A percentile compares a stretch with the other conserved stretches of the same genome.
Evolutionary conservation across 805 yeast species (phyloP).

Genomic region (Candida sithepensis): DNA sequence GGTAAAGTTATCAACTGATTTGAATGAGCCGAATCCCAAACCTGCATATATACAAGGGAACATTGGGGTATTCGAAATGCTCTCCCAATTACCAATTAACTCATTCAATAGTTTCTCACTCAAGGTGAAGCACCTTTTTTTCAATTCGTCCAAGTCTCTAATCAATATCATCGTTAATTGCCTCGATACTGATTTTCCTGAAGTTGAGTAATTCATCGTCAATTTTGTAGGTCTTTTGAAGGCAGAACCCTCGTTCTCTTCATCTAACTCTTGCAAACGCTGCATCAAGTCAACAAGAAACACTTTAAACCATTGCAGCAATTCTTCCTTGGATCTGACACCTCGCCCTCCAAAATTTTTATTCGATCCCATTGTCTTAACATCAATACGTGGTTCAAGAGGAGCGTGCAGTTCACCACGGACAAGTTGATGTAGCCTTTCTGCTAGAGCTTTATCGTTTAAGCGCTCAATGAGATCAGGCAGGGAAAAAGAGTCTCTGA

Average conservation of each 20-base stretch:
- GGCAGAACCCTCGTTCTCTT: conserved; percentile 42
- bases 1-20: conserved; percentile 30
- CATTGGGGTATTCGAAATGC: conserved; percentile 23
- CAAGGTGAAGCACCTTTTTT: conserved; percentile 22
- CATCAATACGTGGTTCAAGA: conserved; percentile 53
- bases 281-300: conserved; percentile 75
- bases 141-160: conserved; percentile 36
- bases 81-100: conserved; percentile 25
- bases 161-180: conserved; percentile 39
- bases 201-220: conserved; percentile 34
- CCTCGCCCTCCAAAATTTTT: conserved; percentile 68
- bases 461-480: conserved; percentile 30
- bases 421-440: conserved; percentile 54
- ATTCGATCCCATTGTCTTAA: conserved; percentile 85
- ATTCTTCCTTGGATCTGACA: conserved; percentile 53
- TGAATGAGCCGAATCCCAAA: conserved; percentile 53
- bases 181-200: conserved; percentile 32
- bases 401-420: conserved; percentile 60
- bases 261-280: conserved; percentile 69
- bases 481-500: conserved; percentile 47
- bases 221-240: conserved; percentile 54
- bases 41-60: conserved; percentile 52
- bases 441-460: conserved; percentile 47
- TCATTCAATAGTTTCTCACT: conserved; percentile 20
- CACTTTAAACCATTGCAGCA: conserved; percentile 75